phyloP scores from a whole-genome alignment of 495 filamentous ascomycete species.

The Neurospora sp. region DNA sequence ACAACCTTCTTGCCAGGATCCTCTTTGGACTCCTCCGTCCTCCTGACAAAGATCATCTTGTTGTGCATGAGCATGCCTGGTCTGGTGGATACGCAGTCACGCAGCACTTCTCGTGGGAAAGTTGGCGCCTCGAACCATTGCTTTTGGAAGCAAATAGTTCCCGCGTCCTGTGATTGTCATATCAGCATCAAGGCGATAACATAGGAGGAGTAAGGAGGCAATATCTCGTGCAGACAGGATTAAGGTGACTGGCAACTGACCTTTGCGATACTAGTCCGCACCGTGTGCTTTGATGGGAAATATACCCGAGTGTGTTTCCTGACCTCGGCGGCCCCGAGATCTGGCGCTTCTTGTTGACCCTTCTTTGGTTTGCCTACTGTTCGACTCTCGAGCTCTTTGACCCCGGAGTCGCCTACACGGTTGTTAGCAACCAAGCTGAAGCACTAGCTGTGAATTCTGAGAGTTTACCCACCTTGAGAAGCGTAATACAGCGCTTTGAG shows the following conservation, averaged over 20 bases:
- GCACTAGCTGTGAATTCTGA: background rate
- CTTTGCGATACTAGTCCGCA: conserved; percentile 35
- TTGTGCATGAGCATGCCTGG: conserved; percentile 74
- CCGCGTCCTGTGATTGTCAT: conserved; percentile 37
- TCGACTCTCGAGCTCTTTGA: conserved; percentile 45
- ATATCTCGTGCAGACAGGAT: conserved; percentile 3
- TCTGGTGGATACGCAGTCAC: conserved; percentile 62
- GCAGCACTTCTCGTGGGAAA: conserved; percentile 63
- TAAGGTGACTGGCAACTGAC: conserved; percentile 42
- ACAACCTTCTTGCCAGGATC: background rate
- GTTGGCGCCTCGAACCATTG: conserved; percentile 53
- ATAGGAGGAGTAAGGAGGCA: background rate
- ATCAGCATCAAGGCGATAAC: background rate
- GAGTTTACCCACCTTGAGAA: conserved; percentile 47
- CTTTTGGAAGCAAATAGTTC: conserved; percentile 69
- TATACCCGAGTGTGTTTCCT: conserved; percentile 57
- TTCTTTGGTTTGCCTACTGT: conserved; percentile 12
- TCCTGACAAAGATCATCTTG: conserved; percentile 67
- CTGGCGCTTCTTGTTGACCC: conserved; percentile 25
- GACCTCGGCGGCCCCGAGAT: conserved; percentile 27
- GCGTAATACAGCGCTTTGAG: conserved; percentile 65
- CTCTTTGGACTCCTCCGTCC: conserved; percentile 6
- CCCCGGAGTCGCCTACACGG: conserved; percentile 46
- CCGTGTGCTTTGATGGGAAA: conserved; percentile 72
- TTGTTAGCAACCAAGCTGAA: background rate